Evolutionary conservation across 768 basidiomycete species (phyloP).

Genomic region (Coprinopsis sp.): DNA sequence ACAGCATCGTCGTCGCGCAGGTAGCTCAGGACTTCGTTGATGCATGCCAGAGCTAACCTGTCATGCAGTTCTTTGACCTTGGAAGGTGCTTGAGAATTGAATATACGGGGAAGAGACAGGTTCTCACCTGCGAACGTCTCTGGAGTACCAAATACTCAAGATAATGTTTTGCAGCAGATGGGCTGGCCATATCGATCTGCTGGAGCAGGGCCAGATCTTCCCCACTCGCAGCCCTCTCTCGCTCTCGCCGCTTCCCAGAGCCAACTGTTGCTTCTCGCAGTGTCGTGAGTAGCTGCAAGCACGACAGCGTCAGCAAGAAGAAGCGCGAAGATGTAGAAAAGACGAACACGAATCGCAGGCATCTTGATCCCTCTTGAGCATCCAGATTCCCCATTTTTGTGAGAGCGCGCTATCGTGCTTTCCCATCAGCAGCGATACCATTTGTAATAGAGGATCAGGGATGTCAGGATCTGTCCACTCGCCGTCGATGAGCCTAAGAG

Average conservation of each 20-base stretch:
- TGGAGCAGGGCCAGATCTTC: conserved; percentile 58
- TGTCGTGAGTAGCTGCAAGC: conserved; percentile 51
- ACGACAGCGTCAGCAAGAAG: not conserved
- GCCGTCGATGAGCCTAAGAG: conserved; percentile 57
- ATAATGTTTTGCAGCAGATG: conserved; percentile 62
- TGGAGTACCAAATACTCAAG: conserved; percentile 79
- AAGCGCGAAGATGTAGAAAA: not conserved
- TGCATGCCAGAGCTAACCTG: conserved; percentile 52
- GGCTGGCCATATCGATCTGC: conserved; percentile 51
- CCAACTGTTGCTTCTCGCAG: conserved; percentile 32
- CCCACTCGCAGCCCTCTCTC: conserved; percentile 31
- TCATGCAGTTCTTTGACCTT: conserved; percentile 64
- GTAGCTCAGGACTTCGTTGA: conserved; percentile 49
- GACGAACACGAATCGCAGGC: conserved; percentile 64
- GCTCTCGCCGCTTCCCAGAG: conserved; percentile 48
- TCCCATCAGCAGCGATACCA: conserved; percentile 52
- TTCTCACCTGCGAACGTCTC: conserved; percentile 53
- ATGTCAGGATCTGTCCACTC: conserved; percentile 61
- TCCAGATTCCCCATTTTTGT: conserved; percentile 79
- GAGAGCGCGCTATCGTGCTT: conserved; percentile 57
- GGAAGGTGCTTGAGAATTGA: not conserved
- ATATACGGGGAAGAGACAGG: not conserved
- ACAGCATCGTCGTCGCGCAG: conserved; percentile 49
- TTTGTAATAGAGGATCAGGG: conserved; percentile 55
- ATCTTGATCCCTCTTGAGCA: conserved; percentile 63